A percentile compares a stretch with the other conserved stretches of the same genome.
These are phyloP conservation scores for Tolypocladium endophyticum DNA, from an alignment of 2,329 filamentous ascomycete genomes.

Conservation along the genomic window DNA sequence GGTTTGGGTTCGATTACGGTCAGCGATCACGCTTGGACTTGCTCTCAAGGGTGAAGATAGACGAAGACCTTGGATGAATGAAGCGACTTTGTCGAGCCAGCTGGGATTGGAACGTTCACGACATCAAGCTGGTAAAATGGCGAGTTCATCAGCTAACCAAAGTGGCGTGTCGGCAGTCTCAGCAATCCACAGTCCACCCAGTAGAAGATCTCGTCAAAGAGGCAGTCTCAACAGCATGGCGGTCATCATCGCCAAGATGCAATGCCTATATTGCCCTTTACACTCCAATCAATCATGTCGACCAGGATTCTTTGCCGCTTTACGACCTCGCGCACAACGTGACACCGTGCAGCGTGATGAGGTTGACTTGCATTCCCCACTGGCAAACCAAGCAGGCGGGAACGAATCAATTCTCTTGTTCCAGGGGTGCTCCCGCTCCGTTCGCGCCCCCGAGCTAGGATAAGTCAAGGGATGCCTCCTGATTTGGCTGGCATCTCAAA, in stretches of 20 bases:
- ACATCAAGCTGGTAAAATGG: too few relatives aligned
- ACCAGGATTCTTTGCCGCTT: not conserved
- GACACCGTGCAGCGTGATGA: not conserved
- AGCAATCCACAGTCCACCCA: too few relatives aligned
- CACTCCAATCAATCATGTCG: not conserved
- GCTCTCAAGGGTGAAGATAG: not conserved
- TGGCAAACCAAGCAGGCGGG: constrained; percentile 1
- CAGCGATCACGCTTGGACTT: not conserved
- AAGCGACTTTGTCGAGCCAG: not conserved
- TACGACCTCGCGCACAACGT: not conserved
- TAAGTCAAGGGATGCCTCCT: not conserved
- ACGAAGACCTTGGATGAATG: not conserved
- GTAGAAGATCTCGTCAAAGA: not conserved
- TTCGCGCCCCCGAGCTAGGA: not conserved
- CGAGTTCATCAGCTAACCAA: not conserved
- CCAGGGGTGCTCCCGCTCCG: not conserved
- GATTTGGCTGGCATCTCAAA: not conserved
- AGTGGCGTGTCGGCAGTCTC: not conserved
- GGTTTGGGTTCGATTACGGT: not conserved
- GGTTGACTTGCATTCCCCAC: constrained; percentile 1
- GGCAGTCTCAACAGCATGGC: not conserved
- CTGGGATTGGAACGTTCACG: not conserved
- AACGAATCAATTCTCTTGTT: constrained; percentile 3
- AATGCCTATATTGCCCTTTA: not conserved
- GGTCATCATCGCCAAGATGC: not conserved